phyloP scores from a whole-genome alignment of 306 rosid species.

The Pterocarpus macrocarpus region DNA sequence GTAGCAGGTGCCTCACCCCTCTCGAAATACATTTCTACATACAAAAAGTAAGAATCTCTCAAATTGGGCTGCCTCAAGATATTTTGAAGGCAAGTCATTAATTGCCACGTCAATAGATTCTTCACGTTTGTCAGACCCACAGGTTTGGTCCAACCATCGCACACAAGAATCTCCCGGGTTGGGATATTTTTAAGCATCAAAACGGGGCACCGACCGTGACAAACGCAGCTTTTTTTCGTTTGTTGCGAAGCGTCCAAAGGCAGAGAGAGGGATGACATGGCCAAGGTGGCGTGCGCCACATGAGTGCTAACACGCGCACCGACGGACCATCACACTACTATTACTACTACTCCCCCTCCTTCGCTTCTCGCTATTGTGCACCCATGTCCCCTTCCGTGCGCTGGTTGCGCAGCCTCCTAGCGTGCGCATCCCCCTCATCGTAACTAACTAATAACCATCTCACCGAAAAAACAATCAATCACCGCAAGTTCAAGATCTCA shows the following conservation, averaged over 20 bases:
- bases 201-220: background rate
- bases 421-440: slow-evolving; percentile 52
- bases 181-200: slow-evolving; percentile 16
- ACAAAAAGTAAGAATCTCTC: slow-evolving; percentile 2
- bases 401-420: slow-evolving; percentile 57
- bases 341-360: background rate
- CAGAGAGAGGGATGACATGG: slow-evolving; percentile 36
- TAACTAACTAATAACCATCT: slow-evolving; percentile 28
- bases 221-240: slow-evolving; percentile 18
- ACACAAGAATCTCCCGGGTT: background rate
- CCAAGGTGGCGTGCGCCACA: slow-evolving; percentile 41
- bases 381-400: slow-evolving; percentile 46
- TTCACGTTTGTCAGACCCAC: background rate
- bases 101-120: slow-evolving; percentile 46
- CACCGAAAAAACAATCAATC: background rate
- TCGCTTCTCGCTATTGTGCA: slow-evolving; percentile 52
- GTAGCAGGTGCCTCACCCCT: background rate
- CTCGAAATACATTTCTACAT: background rate
- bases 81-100: background rate
- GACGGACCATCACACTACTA: slow-evolving; percentile 40
- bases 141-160: background rate
- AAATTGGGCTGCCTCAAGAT: background rate
- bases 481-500: slow-evolving; percentile 44
- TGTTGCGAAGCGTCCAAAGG: slow-evolving; percentile 31
- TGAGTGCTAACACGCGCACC: slow-evolving; percentile 54